Conservation (phyloP, 352 stramenopile species). For the Plasmopara muralis region DNA sequence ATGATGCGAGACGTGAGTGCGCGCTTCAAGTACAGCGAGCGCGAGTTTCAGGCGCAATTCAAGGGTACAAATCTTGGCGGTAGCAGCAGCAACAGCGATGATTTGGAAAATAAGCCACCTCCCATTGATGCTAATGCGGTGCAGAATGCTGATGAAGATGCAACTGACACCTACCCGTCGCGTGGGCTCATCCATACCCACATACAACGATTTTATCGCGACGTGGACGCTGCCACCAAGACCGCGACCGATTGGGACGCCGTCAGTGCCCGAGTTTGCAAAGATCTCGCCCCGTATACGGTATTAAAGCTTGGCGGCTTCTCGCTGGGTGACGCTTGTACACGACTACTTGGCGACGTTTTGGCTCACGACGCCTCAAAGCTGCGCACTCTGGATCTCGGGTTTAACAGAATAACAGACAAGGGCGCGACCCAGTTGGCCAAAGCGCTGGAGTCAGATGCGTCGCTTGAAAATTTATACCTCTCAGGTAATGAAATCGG, state of each 20-base stretch:
- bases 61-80: slow-evolving; percentile 7
- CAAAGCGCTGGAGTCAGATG: slow-evolving; percentile 48
- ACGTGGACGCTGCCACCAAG: slow-evolving; percentile 24
- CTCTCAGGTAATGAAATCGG: slow-evolving; percentile 80
- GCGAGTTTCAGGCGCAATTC: slow-evolving; percentile 20
- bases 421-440: slow-evolving; percentile 52
- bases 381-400: slow-evolving; percentile 62
- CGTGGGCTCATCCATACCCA: slow-evolving; percentile 61
- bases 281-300: slow-evolving; percentile 50
- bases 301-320: slow-evolving; percentile 77
- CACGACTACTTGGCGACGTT: slow-evolving; percentile 51
- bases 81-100: slow-evolving; percentile 12
- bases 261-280: slow-evolving; percentile 42
- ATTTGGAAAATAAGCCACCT: slow-evolving; percentile 29
- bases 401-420: slow-evolving; percentile 78
- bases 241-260: slow-evolving; percentile 24
- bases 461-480: slow-evolving; percentile 64
- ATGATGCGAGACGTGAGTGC: slow-evolving; percentile 64
- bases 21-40: slow-evolving; percentile 70
- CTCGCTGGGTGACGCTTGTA: slow-evolving; percentile 59
- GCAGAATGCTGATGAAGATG: slow-evolving; percentile 3
- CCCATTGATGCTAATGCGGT: slow-evolving; percentile 2
- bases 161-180: slow-evolving; percentile 30
- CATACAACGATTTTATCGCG: slow-evolving; percentile 47
- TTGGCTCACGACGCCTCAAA: slow-evolving; percentile 30